Evolutionary conservation across 768 basidiomycete genomes (phyloP), one percentile per base, ranked within the genome.

Genomic region (Hortiboletus flavorubellus): DNA sequence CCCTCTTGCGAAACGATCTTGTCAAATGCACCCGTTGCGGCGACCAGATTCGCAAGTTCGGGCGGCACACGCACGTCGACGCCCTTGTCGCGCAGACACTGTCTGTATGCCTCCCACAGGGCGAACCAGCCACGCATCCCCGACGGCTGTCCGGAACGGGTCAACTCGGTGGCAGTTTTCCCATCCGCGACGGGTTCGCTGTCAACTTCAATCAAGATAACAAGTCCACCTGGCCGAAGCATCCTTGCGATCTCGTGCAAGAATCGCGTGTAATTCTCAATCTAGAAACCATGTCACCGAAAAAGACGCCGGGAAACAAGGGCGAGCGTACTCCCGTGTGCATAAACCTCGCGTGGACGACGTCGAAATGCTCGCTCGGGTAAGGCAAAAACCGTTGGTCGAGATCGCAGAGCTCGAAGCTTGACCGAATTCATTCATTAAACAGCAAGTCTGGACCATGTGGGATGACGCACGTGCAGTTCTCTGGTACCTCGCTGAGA

Each of bases 361-460:
- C 72, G 66, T 89, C 84, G 60, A 87, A 89, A 44, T 83, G 75
- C 34, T 71, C 75, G 64, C 80, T 78, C 21, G 81, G 81, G 65
- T 87, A 89, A 14, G 87, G 87, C 37, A 89, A 73, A 51, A 72
- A 79, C 63, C 70, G 71, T 55, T 80, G 75, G 67, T 86, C 82
- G 55, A 88, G 72, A 66, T 89, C 84, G 68, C 83, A 88, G 14
- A 88, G 75, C 61, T 89, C 87, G 64, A 87, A 89, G 31, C 87
- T 89, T 64, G 52, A 29, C 37, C 49, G 56, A 51, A 44, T 6
- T 9, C 30, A 41, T 48, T 37, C 47, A 61, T 56, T 45, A n/a
- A 51, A 49, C 12, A 30, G 46, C 38, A 40, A 42, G 41, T 50
- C 44, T 46, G 26, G 38, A 45, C 34, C 47, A 33, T 46, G 18